A percentile compares a stretch with the other conserved stretches of the same genome.
phyloP scores from a whole-genome alignment of 148 eudicot species.

The Rhododendron kiyosumense region DNA sequence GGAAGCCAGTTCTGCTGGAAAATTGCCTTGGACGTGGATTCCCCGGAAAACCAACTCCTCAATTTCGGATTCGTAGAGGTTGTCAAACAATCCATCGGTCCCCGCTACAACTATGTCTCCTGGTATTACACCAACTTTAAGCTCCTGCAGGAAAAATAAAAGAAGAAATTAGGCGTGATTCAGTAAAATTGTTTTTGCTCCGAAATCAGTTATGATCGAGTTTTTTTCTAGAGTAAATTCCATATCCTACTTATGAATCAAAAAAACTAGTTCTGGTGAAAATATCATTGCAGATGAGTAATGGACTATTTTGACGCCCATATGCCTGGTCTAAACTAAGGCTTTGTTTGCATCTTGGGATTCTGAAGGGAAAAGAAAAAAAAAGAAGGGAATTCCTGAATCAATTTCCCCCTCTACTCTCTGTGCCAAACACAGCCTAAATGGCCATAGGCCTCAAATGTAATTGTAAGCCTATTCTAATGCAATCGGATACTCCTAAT shows the following conservation, averaged over 20 bases:
- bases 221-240: not conserved
- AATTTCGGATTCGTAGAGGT: not conserved
- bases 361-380: no score
- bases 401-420: not conserved
- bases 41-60: not conserved
- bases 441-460: not conserved
- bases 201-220: not conserved
- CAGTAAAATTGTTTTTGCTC: not conserved
- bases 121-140: not conserved
- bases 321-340: no score
- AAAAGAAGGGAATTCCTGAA: not conserved
- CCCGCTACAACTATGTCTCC: conserved; percentile 10
- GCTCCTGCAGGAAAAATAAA: not conserved
- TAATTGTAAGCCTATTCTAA: not conserved
- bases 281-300: no score
- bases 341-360: no score
- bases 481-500: not conserved
- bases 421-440: not conserved
- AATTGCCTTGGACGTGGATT: no score
- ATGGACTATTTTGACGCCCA: no score
- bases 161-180: not conserved
- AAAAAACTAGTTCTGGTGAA: not conserved
- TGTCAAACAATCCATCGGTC: conserved; percentile 4
- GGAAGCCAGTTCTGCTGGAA: not conserved
- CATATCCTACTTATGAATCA: not conserved